Percentiles rank a stretch among this genome's conserved stretches.
These are phyloP conservation scores for Fusarium agapanthi DNA, from an alignment of 2,329 filamentous ascomycete species.

Conservation along the genomic window DNA sequence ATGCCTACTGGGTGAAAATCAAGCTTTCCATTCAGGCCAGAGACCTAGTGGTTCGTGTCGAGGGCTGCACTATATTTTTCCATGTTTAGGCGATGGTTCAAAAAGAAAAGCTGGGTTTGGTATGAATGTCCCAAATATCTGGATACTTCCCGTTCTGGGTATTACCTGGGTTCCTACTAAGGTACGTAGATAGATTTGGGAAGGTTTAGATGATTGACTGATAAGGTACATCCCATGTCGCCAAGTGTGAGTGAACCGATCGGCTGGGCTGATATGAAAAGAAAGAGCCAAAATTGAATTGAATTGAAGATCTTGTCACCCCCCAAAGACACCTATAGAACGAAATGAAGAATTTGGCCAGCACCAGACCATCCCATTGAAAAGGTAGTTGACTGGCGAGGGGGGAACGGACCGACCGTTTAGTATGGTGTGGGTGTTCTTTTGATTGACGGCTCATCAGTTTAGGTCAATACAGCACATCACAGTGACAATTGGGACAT, in stretches of 20 bases:
- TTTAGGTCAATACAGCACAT: conserved; percentile 11
- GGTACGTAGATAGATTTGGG: background rate
- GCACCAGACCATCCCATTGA: background rate
- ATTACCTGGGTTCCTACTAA: background rate
- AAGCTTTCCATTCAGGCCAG: background rate
- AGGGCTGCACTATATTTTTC: background rate
- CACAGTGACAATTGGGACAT: conserved; percentile 9
- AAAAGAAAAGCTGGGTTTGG: background rate
- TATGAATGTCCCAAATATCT: conserved; percentile 2
- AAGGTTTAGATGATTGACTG: background rate
- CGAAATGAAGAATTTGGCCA: background rate
- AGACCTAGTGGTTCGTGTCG: background rate
- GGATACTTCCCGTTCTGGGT: conserved; percentile 8
- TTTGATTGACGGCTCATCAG: background rate
- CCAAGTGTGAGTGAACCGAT: background rate
- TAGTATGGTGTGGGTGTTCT: conserved; percentile 15
- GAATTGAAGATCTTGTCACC: conserved; percentile 6
- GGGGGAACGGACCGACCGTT: conserved; percentile 33
- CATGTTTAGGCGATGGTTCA: background rate
- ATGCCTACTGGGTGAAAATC: background rate
- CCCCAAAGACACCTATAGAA: background rate
- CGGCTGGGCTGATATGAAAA: background rate
- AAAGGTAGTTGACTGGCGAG: background rate
- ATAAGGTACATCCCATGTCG: conserved; percentile 4
- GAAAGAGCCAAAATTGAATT: background rate